phyloP scores from a whole-genome alignment of 2,329 filamentous ascomycete species.

The Monosporascus cannonballus region DNA sequence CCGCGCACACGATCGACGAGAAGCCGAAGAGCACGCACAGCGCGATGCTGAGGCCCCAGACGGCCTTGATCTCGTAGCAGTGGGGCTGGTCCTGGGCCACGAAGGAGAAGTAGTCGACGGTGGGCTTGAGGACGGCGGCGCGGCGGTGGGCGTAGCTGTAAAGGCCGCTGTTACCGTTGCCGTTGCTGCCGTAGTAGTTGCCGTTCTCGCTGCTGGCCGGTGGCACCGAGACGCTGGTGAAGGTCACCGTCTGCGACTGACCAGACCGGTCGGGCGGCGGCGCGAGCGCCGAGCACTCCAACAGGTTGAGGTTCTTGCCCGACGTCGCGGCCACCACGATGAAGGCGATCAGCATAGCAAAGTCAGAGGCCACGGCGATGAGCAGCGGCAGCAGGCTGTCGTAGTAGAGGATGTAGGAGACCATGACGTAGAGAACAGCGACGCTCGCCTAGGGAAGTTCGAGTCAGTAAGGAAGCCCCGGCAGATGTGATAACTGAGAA shows the following conservation, averaged over 20 bases:
- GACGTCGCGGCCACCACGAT: constrained; percentile 72
- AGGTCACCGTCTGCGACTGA: constrained; percentile 27
- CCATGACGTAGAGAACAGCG: constrained; percentile 69
- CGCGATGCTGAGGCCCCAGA: constrained; percentile 81
- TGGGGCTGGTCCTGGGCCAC: constrained; percentile 51
- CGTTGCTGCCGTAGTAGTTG: neutral
- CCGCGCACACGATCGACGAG: constrained; percentile 50
- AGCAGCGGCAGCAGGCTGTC: constrained; percentile 72
- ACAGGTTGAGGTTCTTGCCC: constrained; percentile 72
- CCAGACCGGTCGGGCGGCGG: constrained; percentile 20
- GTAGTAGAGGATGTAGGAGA: constrained; percentile 76
- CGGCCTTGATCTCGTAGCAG: constrained; percentile 78
- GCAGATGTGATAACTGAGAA: neutral
- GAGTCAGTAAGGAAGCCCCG: constrained; percentile 5
- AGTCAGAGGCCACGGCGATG: constrained; percentile 60
- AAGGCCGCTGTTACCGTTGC: constrained; percentile 3
- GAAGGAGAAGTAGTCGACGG: constrained; percentile 36
- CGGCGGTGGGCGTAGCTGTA: constrained; percentile 16
- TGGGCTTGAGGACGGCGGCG: constrained; percentile 17
- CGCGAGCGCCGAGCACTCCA: constrained; percentile 59
- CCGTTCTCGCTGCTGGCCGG: neutral
- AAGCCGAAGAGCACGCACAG: constrained; percentile 67
- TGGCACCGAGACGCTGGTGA: constrained; percentile 6
- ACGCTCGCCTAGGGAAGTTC: constrained; percentile 59
- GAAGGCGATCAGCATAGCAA: constrained; percentile 66